Base-by-base conservation (phyloP, 495 filamentous ascomycete genomes). In the Penicillium subrubescens region DNA sequence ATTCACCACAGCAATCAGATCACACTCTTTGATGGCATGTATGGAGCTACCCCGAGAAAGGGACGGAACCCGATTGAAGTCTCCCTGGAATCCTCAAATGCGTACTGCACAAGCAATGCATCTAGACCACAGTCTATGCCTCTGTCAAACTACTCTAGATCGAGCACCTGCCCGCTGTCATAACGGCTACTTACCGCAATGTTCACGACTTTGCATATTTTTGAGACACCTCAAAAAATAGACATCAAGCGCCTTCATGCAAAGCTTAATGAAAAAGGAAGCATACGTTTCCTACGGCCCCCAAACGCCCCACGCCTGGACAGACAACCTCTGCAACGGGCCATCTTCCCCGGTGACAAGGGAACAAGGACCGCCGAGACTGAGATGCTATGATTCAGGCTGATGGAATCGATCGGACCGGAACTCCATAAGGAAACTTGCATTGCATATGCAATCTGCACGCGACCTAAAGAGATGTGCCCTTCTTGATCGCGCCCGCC, bases 391-490 rank as follows among this genome's bases (percentile, higher is more conserved):
- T 34, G 29, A 34, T 54, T 60, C 25, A 23, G 60, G 66, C 12
- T 52, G 41, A 62, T 34, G 62, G 48, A 65, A 54, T 68, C 63
- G 61, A 71, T 65, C 61, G 68, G 61, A 59, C 50, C 34, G 60
- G 59, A 62, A 60, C 64, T 67, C 60, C 60, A 69, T 69, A 62
- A 64, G 69, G 71, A 37, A 66, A 59, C 58, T 57, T 70, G 69
- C 68, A 73, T 71, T 69, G 62, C 66, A 73, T 69, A 67, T 70
- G 62, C 62, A 58, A 29, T 61, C 68, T 71, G 69, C 71, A 69
- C 43, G 57, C 59, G 58, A 67, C 62, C 56, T 43, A 61, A 73
- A 71, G 58, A 37, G 67, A 66, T 23, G 57, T 59, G n/a, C 29
- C 53, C 53, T 34, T 52, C 44, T 48, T 27, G 48, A 41, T 39